Base-by-base conservation (phyloP, 768 basidiomycete species). In the Boletus insuetus region DNA sequence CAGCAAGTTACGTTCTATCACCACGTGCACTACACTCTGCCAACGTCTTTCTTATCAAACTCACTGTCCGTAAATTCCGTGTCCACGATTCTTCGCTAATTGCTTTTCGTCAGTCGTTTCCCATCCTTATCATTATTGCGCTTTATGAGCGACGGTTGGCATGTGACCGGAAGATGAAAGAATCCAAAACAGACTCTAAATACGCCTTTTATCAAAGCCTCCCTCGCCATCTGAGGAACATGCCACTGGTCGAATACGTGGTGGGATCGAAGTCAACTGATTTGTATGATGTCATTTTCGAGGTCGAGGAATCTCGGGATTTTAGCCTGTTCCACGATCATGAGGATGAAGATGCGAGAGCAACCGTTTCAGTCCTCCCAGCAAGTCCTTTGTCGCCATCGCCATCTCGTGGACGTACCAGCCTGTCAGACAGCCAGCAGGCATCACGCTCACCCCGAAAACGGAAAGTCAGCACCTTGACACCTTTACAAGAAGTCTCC, bases 11-110 rank as follows among this genome's bases (percentile, higher is more conserved):
- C 70, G 64, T 91, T 39, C 72, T 93, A 16, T 79, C 86, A 4
- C 91, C 93, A 3, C 82, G 91, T 37, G 78, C 82, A 11, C 73
- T 96, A n/a, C 94, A 97, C 64, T 79, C 86, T 2, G 74, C 82
- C 35, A 96, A 96, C 60, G 93, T 95, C 4, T 86, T 93, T 67
- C 77, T 93, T 48, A 93, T 97, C 70, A 88, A 84, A 57, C 53
- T 88, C 16, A 95, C 94, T 17, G 89, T 85, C 51, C 48, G 80
- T 69, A 24, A 53, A 14, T n/a, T 49, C 20, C 2, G 11, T 3
- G 6, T 41, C n/a, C 46, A 7, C 8, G 37, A 9, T 35, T 40
- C 26, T 26, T 22, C 5, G 32, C 54, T 49, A 20, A 61, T 49
- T 46, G 20, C 40, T 24, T 29, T 39, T 40, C 34, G 19, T 42